These are phyloP conservation scores for Saccharomyces hybrid DNA, from an alignment of 1,139 yeast genomes.

Conservation along the genomic window DNA sequence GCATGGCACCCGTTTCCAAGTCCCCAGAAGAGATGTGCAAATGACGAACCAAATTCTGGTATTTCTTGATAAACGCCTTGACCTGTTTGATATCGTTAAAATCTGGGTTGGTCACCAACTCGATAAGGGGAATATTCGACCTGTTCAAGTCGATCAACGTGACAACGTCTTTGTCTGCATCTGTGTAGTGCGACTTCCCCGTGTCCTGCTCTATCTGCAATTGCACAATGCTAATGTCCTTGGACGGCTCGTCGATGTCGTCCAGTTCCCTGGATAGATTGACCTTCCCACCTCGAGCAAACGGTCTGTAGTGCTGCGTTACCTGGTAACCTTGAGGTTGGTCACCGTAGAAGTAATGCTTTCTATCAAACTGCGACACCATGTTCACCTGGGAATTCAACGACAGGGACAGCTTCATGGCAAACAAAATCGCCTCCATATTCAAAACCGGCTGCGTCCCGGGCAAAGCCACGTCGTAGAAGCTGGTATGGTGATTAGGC, in stretches of 20 bases:
- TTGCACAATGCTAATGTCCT: slow-evolving; percentile 53
- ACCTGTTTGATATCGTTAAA: slow-evolving; percentile 63
- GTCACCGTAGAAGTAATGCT: slow-evolving; percentile 93
- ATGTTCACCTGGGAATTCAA: slow-evolving; percentile 53
- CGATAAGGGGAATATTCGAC: slow-evolving; percentile 80
- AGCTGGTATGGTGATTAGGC: slow-evolving; percentile 70
- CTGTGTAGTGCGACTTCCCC: slow-evolving; percentile 62
- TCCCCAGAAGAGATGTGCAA: slow-evolving; percentile 80
- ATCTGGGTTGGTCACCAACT: slow-evolving; percentile 88
- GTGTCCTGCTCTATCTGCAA: slow-evolving; percentile 93
- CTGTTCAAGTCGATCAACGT: slow-evolving; percentile 72
- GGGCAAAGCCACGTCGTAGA: slow-evolving; percentile 80
- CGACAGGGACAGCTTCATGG: slow-evolving; percentile 68
- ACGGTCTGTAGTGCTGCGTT: slow-evolving; percentile 81
- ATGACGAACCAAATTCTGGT: slow-evolving; percentile 62
- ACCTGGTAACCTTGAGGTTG: slow-evolving; percentile 96
- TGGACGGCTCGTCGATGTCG: slow-evolving; percentile 39
- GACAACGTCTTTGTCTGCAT: slow-evolving; percentile 30
- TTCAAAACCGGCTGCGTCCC: slow-evolving; percentile 88
- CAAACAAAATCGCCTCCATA: slow-evolving; percentile 63
- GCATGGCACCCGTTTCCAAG: slow-evolving; percentile 86
- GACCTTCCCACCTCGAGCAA: slow-evolving; percentile 61
- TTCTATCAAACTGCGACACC: slow-evolving; percentile 72
- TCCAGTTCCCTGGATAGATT: slow-evolving; percentile 46
- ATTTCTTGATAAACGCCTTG: slow-evolving; percentile 70